Base-by-base conservation (phyloP, 2,329 filamentous ascomycete species). In the Pseudocercospora pini-densiflorae region DNA sequence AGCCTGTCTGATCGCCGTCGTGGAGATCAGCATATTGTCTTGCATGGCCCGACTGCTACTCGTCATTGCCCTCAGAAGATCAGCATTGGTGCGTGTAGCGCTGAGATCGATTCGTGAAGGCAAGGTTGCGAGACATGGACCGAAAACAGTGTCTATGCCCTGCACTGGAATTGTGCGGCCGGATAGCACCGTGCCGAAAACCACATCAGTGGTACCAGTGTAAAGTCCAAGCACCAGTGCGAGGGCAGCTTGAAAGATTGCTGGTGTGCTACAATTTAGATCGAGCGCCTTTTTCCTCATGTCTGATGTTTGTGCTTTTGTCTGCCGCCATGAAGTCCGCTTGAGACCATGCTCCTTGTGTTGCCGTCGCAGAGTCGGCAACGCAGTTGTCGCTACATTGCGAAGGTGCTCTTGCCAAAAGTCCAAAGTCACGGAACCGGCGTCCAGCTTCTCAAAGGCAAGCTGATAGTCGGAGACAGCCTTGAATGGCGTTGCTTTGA, bases 131-230 rank as follows among this genome's bases (percentile, higher is more conserved):
- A 97, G 88, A 72, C 91, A 95, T 9, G 94, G 94, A 0, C 94
- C 94, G 63, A 94, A 82, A 3, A 94, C 86, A 1, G 86, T 81
- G 68, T 97, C 92, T 36, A 97, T 87, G 0, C 85, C 87, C 3
- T 83, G 75, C 2, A 97, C 76, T 0, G 92, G 87, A n/a, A 93
- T 78, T 1, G 90, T 92, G 62, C 94, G 86, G 1, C 93, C 93
- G 9, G 93, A 97, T 12, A 91, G 91, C 3, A 97, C 92, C 1
- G 88, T 90, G 0, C 94, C 94, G 45, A 97, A 86, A 0, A 89
- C 82, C 1, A 94, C 81, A 75, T 97, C 92, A 0, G 83, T 76
- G 0, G 80, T 82, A 2, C 90, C 92, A 2, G 87, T 77, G 65
- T 95, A 88, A 0, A 85, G 83, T 16, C 85, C 83, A 76, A 94